Evolutionary conservation across 2,329 filamentous ascomycete genomes (phyloP), one percentile per base, ranked within the genome.

Genomic region (Nemania sp.): DNA sequence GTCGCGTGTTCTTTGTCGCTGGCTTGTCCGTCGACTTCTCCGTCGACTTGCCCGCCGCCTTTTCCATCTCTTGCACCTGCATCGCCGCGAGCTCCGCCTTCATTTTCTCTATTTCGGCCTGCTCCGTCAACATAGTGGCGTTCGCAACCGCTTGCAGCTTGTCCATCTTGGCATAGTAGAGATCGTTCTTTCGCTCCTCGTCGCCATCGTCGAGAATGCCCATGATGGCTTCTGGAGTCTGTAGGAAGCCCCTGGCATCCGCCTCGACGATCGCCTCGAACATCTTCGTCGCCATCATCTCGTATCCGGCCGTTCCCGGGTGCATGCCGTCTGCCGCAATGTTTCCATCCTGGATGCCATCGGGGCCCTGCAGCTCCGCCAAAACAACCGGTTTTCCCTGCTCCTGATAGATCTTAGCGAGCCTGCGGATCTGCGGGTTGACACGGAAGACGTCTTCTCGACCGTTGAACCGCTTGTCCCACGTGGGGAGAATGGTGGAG

Each of bases 271-370:
- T 73, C 25, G 72, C 72, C 21, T 73, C 61, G 59, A 70, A 73
- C 67, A 73, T 65, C 60, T 72, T 73, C 37, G 71, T 72, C 13
- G 67, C 71, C 72, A 74, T 73, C 71, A 73, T 73, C 50, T 73
- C 71, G 55, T 74, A 74, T 10, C 72, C 72, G 17, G 72, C 57
- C 12, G 68, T 72, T 20, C 67, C 69, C 6, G 72, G 72, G 48
- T 74, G 72, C 71, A 72, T 72, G 35, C 70, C 70, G 46, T 72
- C 71, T 29, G 64, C 63, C 37, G 66, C 69, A 42, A 72, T 49
- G 32, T 73, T 72, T 45, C 60, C 66, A 35, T 73, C 70, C 60
- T 73, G 71, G 25, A 72, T 62, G 50, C 71, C 71, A 29, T 73
- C 71, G 5, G 70, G 68, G 6, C 72, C 72, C 49, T 75, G 71